These are phyloP conservation scores for Lasiosphaeris hirsuta DNA, from an alignment of 495 filamentous ascomycete species.

Conservation along the genomic window DNA sequence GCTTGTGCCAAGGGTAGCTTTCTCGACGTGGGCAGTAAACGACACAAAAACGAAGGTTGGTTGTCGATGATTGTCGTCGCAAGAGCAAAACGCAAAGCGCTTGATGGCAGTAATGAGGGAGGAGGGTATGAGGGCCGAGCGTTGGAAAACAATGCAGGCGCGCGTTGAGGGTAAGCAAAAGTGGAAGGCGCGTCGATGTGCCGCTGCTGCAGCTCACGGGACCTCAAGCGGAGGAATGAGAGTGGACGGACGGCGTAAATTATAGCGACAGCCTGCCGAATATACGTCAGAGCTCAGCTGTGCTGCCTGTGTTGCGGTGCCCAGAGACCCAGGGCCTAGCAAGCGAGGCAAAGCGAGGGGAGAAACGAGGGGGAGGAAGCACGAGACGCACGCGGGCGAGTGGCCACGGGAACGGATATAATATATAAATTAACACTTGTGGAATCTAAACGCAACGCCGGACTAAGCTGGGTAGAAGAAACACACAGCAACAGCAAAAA, in stretches of 20 bases:
- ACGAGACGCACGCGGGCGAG: background rate
- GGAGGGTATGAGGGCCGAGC: background rate
- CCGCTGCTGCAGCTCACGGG: conserved; percentile 20
- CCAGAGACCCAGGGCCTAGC: background rate
- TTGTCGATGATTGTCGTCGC: background rate
- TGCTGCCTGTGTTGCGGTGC: conserved; percentile 11
- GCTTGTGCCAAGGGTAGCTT: background rate
- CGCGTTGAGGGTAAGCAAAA: conserved; percentile 19
- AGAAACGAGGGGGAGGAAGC: conserved; percentile 1
- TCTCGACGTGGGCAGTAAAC: background rate
- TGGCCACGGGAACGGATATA: conserved; percentile 2
- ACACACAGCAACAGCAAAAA: background rate
- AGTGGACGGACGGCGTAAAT: conserved; percentile 19
- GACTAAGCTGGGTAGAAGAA: background rate
- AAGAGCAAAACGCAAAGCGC: background rate
- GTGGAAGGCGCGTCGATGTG: conserved; percentile 23
- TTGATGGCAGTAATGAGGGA: background rate
- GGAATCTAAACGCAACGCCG: background rate
- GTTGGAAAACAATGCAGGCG: conserved; percentile 14
- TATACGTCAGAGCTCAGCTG: conserved; percentile 23
- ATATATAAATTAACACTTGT: conserved; percentile 1
- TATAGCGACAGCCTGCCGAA: conserved; percentile 28
- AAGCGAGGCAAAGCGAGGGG: conserved; percentile 1
- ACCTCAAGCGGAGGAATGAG: conserved; percentile 13
- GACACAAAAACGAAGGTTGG: background rate